Conservation (phyloP, 345 rosid genomes). For the Eucalyptus marginata region DNA sequence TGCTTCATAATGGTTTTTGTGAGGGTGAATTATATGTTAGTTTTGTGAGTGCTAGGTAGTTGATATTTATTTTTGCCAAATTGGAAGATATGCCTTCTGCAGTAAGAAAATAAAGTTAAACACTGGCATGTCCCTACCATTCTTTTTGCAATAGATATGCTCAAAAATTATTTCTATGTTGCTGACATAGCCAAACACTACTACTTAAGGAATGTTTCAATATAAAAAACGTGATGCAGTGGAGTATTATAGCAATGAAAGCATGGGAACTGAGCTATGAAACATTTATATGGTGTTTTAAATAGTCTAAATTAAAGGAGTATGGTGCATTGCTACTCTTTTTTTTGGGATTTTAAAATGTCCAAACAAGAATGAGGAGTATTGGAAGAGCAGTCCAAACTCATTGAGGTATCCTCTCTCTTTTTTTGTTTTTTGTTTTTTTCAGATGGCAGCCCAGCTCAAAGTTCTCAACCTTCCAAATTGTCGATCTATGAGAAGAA, state of each 20-base stretch:
- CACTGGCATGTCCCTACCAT: not conserved
- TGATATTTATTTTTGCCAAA: not conserved
- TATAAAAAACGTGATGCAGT: not conserved
- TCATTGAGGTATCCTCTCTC: not conserved
- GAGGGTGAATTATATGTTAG: not conserved
- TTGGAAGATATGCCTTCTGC: not conserved
- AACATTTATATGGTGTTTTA: not conserved
- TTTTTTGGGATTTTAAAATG: not conserved
- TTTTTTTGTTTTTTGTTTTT: accelerated
- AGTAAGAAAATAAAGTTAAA: not conserved
- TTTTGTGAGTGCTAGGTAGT: not conserved
- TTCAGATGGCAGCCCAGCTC: not conserved
- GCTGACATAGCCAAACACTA: not conserved
- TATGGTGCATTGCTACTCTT: not conserved
- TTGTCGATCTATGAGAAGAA: not conserved
- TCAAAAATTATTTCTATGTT: not conserved
- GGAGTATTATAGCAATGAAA: not conserved
- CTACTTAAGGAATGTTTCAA: not conserved
- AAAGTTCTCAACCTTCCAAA: not conserved
- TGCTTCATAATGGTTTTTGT: not conserved
- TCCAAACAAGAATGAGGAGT: not conserved
- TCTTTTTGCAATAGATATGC: not conserved
- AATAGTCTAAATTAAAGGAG: not conserved
- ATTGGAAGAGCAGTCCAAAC: not conserved
- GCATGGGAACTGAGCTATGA: not conserved